Evolutionary conservation across 2,329 filamentous ascomycete species (phyloP), one percentile per base, ranked within the genome.

Genomic region (Knoxdaviesia proteae): DNA sequence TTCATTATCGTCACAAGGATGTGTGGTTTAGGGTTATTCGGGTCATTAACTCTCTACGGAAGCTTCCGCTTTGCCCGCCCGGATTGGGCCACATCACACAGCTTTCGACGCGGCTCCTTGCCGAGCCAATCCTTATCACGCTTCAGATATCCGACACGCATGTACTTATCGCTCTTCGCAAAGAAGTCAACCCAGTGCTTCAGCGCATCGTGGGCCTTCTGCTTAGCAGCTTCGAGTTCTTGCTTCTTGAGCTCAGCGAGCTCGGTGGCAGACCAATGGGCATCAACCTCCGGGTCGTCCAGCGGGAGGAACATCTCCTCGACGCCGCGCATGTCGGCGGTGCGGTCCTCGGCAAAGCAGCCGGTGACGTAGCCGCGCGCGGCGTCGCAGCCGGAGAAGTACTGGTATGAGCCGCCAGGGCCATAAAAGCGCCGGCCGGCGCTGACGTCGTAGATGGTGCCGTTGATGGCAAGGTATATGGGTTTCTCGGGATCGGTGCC

Each of bases 391-490:
- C 88, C 90, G 0, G 86, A 74, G 58, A 98, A 94, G 61, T 80
- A 78, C 53, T 77, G 69, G 66, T 98, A 98, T 35, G 75, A 76
- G 5, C 87, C 90, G 32, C 84, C 86, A 0, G 87, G 79, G 1
- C 83, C 83, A 63, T 90, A 90, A 60, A 80, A 64, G 58, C 69
- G 59, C 51, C 72, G 67, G 43, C 76, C 77, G 32, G 68, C 61
- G n/a, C 73, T 72, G 36, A 92, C 84, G 59, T 92, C 84, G 68
- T 80, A 90, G 61, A 92, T 82, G 45, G 75, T 82, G 54, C 81
- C 79, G 63, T 90, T 88, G 53, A 98, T 76, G 48, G 86, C 84
- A 44, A 98, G 71, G 64, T 94, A 93, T 57, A 96, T 74, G 6
- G 90, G 90, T 46, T 80, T 75, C 6, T 61, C 58, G 7, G 76